A percentile compares a stretch with the other conserved stretches of the same genome.
phyloP scores from a whole-genome alignment of 352 stramenopile genomes.

The Saprolegnia diclina region DNA sequence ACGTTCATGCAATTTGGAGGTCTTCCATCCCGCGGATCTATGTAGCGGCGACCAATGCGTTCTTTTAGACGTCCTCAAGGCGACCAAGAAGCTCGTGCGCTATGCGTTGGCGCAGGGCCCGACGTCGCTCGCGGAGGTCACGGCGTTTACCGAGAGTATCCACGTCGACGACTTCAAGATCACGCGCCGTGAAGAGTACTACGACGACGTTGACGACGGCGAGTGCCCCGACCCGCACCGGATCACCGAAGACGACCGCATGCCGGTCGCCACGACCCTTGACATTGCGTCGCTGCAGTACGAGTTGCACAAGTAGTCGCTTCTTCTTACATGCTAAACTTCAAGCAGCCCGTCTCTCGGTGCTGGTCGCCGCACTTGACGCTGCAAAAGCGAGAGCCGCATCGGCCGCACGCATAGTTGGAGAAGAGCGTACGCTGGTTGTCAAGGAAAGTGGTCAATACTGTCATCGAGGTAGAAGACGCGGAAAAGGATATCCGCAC shows the following conservation, averaged over 20 bases:
- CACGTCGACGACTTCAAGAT: conserved; percentile 67
- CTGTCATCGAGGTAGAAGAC: conserved; percentile 4
- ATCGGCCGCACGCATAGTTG: conserved; percentile 69
- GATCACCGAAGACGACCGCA: conserved; percentile 50
- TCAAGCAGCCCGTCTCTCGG: conserved; percentile 86
- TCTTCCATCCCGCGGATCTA: conserved; percentile 29
- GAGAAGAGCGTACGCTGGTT: conserved; percentile 42
- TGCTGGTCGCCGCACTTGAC: conserved; percentile 80
- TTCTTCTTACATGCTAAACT: conserved; percentile 53
- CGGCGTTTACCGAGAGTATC: conserved; percentile 45
- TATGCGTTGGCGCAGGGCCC: conserved; percentile 59
- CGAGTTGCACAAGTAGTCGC: conserved; percentile 13
- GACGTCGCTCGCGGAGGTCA: conserved; percentile 48
- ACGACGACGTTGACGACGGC: conserved; percentile 54
- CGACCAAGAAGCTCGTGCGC: conserved; percentile 47
- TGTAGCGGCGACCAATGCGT: neutral
- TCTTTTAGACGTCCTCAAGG: conserved; percentile 73
- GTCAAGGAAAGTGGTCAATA: conserved; percentile 13
- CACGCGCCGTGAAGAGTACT: conserved; percentile 44
- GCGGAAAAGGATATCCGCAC: conserved; percentile 44
- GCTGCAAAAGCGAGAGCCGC: conserved; percentile 75
- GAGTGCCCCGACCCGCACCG: conserved; percentile 67
- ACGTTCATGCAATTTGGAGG: conserved; percentile 84
- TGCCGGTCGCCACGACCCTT: neutral
- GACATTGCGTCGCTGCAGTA: conserved; percentile 17